phyloP scores from a whole-genome alignment of 306 rosid species.

The Lathyrus sativus region DNA sequence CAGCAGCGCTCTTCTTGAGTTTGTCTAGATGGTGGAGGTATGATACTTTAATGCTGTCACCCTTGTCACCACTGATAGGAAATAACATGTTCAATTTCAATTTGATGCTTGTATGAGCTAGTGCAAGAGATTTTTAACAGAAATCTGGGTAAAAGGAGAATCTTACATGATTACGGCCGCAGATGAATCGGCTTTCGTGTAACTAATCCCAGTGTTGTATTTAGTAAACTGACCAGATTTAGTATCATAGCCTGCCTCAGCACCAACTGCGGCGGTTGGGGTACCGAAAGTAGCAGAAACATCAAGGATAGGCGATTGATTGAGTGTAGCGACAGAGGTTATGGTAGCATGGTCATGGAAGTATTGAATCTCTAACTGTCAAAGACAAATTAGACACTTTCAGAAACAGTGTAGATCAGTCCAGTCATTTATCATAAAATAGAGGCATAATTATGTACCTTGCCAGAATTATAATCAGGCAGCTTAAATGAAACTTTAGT shows the following conservation, averaged over 20 bases:
- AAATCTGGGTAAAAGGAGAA: conserved; percentile 21
- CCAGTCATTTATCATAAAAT: not conserved
- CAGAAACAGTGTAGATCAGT: not conserved
- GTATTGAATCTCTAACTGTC: conserved; percentile 92
- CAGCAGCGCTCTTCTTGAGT: conserved; percentile 77
- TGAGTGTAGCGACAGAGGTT: conserved; percentile 59
- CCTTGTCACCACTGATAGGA: conserved; percentile 78
- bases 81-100: conserved; percentile 35
- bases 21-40: conserved; percentile 75
- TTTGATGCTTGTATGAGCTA: conserved; percentile 5
- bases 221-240: conserved; percentile 67
- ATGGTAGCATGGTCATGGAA: conserved; percentile 89
- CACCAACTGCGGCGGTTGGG: conserved; percentile 77
- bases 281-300: conserved; percentile 81
- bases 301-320: conserved; percentile 72
- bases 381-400: conserved; percentile 30
- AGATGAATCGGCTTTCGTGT: conserved; percentile 59
- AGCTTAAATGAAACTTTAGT: conserved; percentile 81
- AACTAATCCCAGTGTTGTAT: conserved; percentile 77
- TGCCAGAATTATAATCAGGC: conserved; percentile 81
- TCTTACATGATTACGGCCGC: conserved; percentile 85
- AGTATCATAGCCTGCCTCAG: conserved; percentile 89
- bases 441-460: conserved; percentile 57
- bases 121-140: conserved; percentile 11
- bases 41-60: conserved; percentile 79